Base-by-base conservation (phyloP, 2,329 filamentous ascomycete genomes). In the Anthostomella pinea region DNA sequence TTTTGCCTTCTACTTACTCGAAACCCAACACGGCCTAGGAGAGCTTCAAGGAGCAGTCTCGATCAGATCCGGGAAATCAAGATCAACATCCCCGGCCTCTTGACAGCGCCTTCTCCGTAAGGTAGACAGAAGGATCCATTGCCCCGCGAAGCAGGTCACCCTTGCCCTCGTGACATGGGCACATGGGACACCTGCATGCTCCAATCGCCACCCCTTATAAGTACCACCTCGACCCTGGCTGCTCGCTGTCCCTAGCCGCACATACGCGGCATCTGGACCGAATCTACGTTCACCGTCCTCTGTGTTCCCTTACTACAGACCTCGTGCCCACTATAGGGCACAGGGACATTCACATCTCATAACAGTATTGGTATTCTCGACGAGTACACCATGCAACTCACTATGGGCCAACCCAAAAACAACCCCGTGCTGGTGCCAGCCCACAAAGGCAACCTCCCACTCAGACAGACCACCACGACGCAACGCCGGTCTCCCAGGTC, bases 401-500 rank as follows among this genome's bases (percentile, higher is more conserved):
- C 34, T 17, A 47, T 49, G 46, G 38, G 41, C 11, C 41, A 40
- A 11, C 29, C 40, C 8, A 37, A 35, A 31, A 37, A 45, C 13
- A 23, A 42, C 25, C 21, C 41, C 4, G 13, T 35, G 19, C 14
- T 20, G 11, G 21, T 43, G 10, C 34, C 39, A 28, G 16, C 20
- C 34, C n/a, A 43, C 39, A 32, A 30, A 36, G 22, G 20, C 11
- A 38, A 43, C 15, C n/a, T n/a, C n/a, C n/a, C n/a, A n/a, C n/a
- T n/a, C n/a, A n/a, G n/a, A n/a, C n/a, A n/a, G n/a, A n/a, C n/a
- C n/a, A n/a, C n/a, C n/a, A n/a, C n/a, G n/a, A 47, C 25, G 39
- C 41, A 38, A 25, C 33, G 34, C 6, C 16, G 51, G 37, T 32
- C 18, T 20, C 29, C 45, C 10, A 57, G 53, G 39, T 58, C 56